Base-by-base conservation (phyloP, 768 basidiomycete species). In the Xerocomus brunneocitrinus region DNA sequence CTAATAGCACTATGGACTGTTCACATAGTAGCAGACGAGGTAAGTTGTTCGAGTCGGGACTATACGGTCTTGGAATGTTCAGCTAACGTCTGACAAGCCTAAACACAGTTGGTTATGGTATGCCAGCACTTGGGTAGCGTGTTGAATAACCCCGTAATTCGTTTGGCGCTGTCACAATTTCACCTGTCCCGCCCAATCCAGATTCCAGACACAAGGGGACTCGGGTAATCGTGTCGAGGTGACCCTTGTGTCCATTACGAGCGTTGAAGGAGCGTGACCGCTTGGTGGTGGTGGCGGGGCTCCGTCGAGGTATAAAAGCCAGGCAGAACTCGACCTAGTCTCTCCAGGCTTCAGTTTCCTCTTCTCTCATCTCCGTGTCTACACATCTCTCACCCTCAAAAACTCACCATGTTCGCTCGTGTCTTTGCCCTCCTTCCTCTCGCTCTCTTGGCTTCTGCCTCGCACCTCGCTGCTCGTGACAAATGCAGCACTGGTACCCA, bases 381-480 rank as follows among this genome's bases (percentile, higher is more conserved):
- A 38, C 40, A 27, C 27, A n/a, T 3, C 38, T 39, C 40, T 25
- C 40, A 41, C 39, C 22, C 8, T 8, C 19, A 6, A 41, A 41
- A 24, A 41, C 8, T 25, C 13, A 34, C 8, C 28, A 56, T 57
- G 56, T 55, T 62, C 46, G 40, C 63, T 59, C 58, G 59, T 22
- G 8, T 58, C 48, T 36, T 63, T 42, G 47, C 60, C 14, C 24
- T 59, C 43, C 50, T 55, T n/a, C 54, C 58, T 28, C 27, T 62
- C 16, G 58, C 47, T 12, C 34, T 56, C 46, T 45, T 62, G 28
- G 53, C 43, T 14, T 51, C 56, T 35, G 62, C 60, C 28, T 49
- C 50, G 3, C 50, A 39, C 36, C 56, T 54, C 13, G 12, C 43
- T 16, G 55, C 47, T 8, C 39, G 39, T 4, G 5, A 27, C 19